phyloP scores from a whole-genome alignment of 805 yeast genomes.

The Lipomyces orientalis region DNA sequence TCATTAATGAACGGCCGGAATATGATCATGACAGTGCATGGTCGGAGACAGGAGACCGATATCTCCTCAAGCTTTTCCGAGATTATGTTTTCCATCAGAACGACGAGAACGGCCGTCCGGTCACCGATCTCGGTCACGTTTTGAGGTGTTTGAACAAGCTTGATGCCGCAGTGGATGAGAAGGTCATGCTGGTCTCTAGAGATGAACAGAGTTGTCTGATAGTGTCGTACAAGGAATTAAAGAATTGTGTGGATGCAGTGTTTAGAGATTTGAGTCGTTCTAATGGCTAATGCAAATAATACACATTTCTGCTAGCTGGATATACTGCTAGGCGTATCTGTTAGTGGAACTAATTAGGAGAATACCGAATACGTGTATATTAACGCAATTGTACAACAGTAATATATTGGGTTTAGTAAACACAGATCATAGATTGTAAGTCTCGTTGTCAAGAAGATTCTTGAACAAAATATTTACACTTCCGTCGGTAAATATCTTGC shows the following conservation, averaged over 20 bases:
- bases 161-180: constrained; percentile 91
- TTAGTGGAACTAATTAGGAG: too few species aligned
- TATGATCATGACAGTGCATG: constrained; percentile 60
- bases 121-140: constrained; percentile 81
- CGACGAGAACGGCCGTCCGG: constrained; percentile 77
- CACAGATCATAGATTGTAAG: neutral
- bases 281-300: neutral
- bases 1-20: constrained; percentile 77
- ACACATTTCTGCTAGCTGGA: neutral
- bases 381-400: neutral
- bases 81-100: constrained; percentile 86
- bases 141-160: constrained; percentile 80
- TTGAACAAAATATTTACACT: too few species aligned
- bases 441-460: too few species aligned
- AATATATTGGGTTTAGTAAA: neutral
- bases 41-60: constrained; percentile 78
- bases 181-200: constrained; percentile 74
- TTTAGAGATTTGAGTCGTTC: constrained; percentile 32
- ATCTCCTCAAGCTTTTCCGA: constrained; percentile 73
- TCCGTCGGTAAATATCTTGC: too few species aligned
- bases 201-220: constrained; percentile 87
- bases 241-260: constrained; percentile 34
- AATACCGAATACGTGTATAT: neutral
- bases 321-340: neutral
- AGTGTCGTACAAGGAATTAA: constrained; percentile 80